These are phyloP conservation scores for Leccinum rimulosum DNA, from an alignment of 768 basidiomycete genomes.

Conservation along the genomic window DNA sequence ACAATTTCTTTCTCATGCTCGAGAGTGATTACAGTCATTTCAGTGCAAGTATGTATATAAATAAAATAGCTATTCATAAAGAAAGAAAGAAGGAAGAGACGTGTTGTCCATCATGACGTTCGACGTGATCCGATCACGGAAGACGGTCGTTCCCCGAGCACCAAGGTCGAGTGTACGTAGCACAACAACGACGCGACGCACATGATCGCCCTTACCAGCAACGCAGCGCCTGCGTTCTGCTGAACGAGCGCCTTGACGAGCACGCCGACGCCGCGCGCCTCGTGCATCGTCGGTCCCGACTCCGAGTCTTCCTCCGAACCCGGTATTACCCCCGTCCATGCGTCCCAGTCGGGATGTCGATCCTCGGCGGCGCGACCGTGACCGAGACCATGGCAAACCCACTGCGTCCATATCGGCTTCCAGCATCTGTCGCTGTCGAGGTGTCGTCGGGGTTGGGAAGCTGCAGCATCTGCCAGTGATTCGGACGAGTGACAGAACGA, in stretches of 20 bases:
- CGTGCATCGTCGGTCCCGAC: background rate
- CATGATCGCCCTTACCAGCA: slow-evolving; percentile 12
- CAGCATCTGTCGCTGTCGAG: background rate
- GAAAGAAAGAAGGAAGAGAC: background rate
- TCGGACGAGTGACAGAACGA: background rate
- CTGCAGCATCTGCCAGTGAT: background rate
- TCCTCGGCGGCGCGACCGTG: background rate
- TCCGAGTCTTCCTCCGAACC: background rate
- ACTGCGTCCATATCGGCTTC: background rate
- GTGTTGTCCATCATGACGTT: background rate
- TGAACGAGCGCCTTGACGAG: slow-evolving; percentile 21
- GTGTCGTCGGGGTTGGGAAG: background rate
- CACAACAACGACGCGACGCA: slow-evolving; percentile 1
- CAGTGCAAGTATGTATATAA: background rate
- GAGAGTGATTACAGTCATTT: background rate
- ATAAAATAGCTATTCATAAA: background rate
- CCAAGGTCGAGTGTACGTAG: slow-evolving; percentile 3
- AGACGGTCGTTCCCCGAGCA: background rate
- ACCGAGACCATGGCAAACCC: background rate
- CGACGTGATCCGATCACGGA: background rate
- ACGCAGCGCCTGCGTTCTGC: slow-evolving; percentile 7
- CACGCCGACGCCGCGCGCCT: slow-evolving; percentile 14
- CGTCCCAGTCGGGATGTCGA: background rate
- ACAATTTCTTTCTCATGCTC: background rate
- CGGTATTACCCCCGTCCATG: background rate